Evolutionary conservation across 768 basidiomycete genomes (phyloP).

Genomic region (Hydnum rufescens): DNA sequence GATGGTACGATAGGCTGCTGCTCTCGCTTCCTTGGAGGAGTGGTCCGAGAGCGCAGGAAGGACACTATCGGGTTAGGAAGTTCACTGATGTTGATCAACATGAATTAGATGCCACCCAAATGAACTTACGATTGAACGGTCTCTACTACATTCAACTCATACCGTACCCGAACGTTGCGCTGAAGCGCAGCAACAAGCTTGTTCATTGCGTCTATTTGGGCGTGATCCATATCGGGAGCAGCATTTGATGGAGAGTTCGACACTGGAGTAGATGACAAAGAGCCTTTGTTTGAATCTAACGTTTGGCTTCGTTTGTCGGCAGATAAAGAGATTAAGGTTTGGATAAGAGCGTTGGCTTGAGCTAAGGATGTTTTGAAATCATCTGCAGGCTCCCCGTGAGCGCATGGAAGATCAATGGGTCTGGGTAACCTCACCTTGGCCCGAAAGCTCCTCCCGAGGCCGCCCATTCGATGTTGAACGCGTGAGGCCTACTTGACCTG

Average conservation of each 20-base stretch:
- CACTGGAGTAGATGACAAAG: not conserved
- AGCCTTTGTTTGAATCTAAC: not conserved
- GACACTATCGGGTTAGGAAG: slow-evolving; percentile 31
- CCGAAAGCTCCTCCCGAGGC: too few species aligned
- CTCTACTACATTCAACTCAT: slow-evolving; percentile 49
- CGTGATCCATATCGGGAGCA: slow-evolving; percentile 27
- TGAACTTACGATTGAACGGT: slow-evolving; percentile 51
- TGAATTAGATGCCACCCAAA: not conserved
- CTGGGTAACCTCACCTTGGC: too few species aligned
- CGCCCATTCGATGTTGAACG: not conserved
- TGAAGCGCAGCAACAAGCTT: slow-evolving; percentile 46
- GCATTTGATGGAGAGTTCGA: slow-evolving; percentile 21
- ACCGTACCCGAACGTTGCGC: slow-evolving; percentile 52
- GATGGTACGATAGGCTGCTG: slow-evolving; percentile 67
- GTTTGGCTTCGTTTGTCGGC: slow-evolving; percentile 11
- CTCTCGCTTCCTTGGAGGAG: slow-evolving; percentile 49
- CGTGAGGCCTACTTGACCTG: not conserved
- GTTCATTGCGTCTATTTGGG: slow-evolving; percentile 42
- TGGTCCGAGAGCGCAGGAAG: slow-evolving; percentile 59
- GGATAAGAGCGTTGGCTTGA: slow-evolving; percentile 40
- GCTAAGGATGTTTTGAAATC: slow-evolving; percentile 56
- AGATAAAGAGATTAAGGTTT: slow-evolving; percentile 35
- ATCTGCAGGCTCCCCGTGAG: slow-evolving; percentile 22
- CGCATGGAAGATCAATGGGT: not conserved
- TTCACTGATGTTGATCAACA: not conserved